Conservation (phyloP, 176 grass and related monocot genomes). For the Rhynchospora breviuscula region DNA sequence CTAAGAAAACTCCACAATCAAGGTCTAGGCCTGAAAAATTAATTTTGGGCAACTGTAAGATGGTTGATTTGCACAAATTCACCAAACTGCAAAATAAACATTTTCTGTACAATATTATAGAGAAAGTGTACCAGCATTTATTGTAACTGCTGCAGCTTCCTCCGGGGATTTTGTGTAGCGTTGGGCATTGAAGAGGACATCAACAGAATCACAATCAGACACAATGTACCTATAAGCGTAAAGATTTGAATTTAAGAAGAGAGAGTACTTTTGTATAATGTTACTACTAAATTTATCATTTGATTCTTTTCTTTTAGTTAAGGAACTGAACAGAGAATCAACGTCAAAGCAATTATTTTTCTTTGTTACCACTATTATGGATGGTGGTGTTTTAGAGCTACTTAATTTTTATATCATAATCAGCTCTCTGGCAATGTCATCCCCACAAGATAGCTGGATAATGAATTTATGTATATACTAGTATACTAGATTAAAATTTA, state of each 20-base stretch:
- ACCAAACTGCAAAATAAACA: not conserved
- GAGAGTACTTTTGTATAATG: not conserved
- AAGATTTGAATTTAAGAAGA: not conserved
- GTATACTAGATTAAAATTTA: not conserved
- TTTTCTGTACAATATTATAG: not conserved
- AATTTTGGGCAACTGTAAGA: not conserved
- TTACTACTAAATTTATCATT: not conserved
- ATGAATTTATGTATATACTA: no score
- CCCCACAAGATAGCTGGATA: no score
- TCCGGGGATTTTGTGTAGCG: slow-evolving; percentile 72
- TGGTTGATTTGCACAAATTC: not conserved
- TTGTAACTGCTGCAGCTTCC: slow-evolving; percentile 70
- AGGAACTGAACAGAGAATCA: not conserved
- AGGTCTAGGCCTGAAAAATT: slow-evolving; percentile 64
- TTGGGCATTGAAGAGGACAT: slow-evolving; percentile 59
- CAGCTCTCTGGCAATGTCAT: not conserved
- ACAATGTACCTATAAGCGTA: slow-evolving; percentile 52
- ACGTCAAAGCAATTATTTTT: not conserved
- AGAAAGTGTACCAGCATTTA: slow-evolving; percentile 47
- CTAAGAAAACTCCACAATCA: slow-evolving; percentile 67
- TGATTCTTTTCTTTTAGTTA: not conserved
- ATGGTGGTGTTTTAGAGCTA: no score
- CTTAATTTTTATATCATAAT: not conserved
- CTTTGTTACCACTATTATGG: not conserved
- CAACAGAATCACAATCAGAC: slow-evolving; percentile 84